These are phyloP conservation scores for Penicillium macrosclerotiorum DNA, from an alignment of 495 filamentous ascomycete species.

Conservation along the genomic window DNA sequence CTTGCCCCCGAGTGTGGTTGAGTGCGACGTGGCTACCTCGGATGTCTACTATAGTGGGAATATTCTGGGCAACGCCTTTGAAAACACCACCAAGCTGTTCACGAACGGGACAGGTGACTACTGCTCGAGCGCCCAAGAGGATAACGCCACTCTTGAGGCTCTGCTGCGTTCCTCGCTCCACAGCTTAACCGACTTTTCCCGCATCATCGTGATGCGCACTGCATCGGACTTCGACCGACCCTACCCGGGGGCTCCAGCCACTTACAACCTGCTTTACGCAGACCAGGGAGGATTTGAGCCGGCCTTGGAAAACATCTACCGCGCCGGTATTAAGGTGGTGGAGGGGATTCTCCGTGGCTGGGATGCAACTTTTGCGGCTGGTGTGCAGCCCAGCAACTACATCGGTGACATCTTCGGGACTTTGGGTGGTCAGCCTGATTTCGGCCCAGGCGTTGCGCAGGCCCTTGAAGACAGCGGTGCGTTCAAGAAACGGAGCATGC, in stretches of 20 bases:
- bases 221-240: constrained; percentile 72
- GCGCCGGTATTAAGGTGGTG: constrained; percentile 64
- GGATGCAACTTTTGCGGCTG: constrained; percentile 54
- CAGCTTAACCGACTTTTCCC: constrained; percentile 61
- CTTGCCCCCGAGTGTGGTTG: constrained; percentile 53
- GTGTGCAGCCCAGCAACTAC: constrained; percentile 65
- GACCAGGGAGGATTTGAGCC: constrained; percentile 60
- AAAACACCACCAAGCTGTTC: constrained; percentile 59
- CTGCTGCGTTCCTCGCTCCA: constrained; percentile 56
- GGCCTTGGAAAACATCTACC: constrained; percentile 63
- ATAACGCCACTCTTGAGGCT: constrained; percentile 69
- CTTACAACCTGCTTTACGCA: constrained; percentile 56
- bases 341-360: constrained; percentile 62
- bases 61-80: constrained; percentile 60
- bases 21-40: constrained; percentile 67
- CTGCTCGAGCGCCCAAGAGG: constrained; percentile 72
- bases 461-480: constrained; percentile 26
- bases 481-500: constrained; percentile 26
- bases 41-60: constrained; percentile 71
- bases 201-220: constrained; percentile 72
- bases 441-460: constrained; percentile 52
- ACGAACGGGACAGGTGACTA: constrained; percentile 69
- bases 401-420: constrained; percentile 71
- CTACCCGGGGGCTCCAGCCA: constrained; percentile 51
- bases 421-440: constrained; percentile 63